Percentiles rank a stretch among this genome's conserved stretches.
These are phyloP conservation scores for Podila horticola DNA, from an alignment of 192 early-diverging fungal genomes.

Conservation along the genomic window DNA sequence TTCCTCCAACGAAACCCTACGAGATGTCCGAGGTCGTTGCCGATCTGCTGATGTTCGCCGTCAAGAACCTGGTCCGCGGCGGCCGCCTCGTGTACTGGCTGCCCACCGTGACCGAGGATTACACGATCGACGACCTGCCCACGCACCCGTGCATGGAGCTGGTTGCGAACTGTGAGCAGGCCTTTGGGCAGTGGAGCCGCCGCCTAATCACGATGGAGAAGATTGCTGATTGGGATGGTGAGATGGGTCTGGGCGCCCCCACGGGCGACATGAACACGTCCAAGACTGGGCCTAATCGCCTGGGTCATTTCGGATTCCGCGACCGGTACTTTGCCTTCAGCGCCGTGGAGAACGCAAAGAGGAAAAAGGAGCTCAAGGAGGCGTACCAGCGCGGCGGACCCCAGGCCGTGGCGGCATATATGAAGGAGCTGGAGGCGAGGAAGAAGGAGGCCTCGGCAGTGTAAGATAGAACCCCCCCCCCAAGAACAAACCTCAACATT, in stretches of 20 bases:
- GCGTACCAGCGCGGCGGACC: conserved; percentile 35
- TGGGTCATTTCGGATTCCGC: conserved; percentile 45
- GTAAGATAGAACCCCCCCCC: no score
- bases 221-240: conserved; percentile 52
- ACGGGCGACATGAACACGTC: conserved; percentile 50
- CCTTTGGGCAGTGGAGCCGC: conserved; percentile 93
- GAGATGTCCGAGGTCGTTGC: conserved; percentile 91
- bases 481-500: no score
- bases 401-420: conserved; percentile 37
- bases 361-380: conserved; percentile 52
- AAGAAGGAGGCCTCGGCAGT: conserved; percentile 10
- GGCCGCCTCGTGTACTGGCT: conserved; percentile 97
- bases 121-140: conserved; percentile 83
- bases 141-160: conserved; percentile 82
- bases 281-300: conserved; percentile 21
- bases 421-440: conserved; percentile 28
- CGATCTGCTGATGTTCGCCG: conserved; percentile 89
- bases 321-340: conserved; percentile 46
- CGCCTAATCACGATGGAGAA: conserved; percentile 98
- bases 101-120: conserved; percentile 90
- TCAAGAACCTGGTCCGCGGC: conserved; percentile 75
- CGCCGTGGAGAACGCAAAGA: conserved; percentile 40
- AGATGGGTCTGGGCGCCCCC: conserved; percentile 20
- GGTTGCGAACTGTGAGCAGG: conserved; percentile 93
- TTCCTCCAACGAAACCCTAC: conserved; percentile 94